Base-by-base conservation (phyloP, 2,329 filamentous ascomycete species). In the Shiraia bambusicola region DNA sequence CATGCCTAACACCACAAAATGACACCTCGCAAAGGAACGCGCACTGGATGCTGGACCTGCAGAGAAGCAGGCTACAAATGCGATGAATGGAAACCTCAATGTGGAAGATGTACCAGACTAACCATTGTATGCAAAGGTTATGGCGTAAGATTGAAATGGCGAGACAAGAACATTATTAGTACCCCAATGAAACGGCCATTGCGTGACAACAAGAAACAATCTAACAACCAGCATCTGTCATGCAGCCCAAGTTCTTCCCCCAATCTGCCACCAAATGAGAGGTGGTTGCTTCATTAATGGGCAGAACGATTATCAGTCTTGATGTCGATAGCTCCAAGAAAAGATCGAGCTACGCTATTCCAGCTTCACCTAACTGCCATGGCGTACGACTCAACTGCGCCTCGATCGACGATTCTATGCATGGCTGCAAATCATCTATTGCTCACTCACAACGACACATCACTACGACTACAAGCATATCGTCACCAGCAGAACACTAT, bases 21-120 rank as follows among this genome's bases (percentile, higher is more conserved):
- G 50, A 49, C 47, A 34, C 48, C 51, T 34, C 61, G 63, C 40
- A 63, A 58, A 16, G 52, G 61, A 45, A 54, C 58, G 10, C 45
- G 61, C 26, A 61, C 59, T 6, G 61, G 61, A 26, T 65, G 61
- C 43, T 63, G 60, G 60, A 65, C 61, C 3, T 65, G 61, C 47
- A 45, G 60, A 12, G 59, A 61, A 42, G 58, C 60, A 10, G 61
- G 61, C 2, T 65, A 65, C 39, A 65, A 65, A 36, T 65, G 61
- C 47, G 60, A 65, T 32, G 61, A 65, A 34, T 45, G 58, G 24
- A 63, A 59, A 19, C 61, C 61, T 3, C 52, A 46, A 28, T 65
- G 61, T 24, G 50, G 54, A 12, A 42, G 61, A 26, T 65, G 61
- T 16, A 52, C 44, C 4, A 47, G 61, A 15, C 32, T 65, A n/a